A percentile compares a stretch with the other conserved stretches of the same genome.
These are phyloP conservation scores for Kwoniella dejecticola DNA, from an alignment of 768 basidiomycete species.

Conservation along the genomic window DNA sequence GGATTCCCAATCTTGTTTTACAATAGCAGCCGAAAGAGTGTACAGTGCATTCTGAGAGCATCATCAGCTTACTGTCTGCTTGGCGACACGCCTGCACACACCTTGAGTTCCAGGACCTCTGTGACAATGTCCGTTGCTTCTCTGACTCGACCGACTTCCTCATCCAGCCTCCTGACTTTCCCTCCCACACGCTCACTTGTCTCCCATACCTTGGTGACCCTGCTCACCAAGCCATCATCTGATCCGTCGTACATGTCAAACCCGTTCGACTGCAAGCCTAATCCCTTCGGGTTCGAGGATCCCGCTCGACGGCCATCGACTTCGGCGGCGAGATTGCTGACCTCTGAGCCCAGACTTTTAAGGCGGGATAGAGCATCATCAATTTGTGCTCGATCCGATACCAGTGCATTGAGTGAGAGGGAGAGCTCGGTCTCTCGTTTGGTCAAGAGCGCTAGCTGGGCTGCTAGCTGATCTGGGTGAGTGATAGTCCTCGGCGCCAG, in stretches of 20 bases:
- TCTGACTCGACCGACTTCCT: conserved; percentile 86
- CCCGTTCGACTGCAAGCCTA: conserved; percentile 66
- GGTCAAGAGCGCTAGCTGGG: conserved; percentile 60
- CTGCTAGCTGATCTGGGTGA: conserved; percentile 41
- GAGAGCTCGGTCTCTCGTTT: conserved; percentile 77
- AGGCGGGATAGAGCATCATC: conserved; percentile 57
- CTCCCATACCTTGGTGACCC: conserved; percentile 55
- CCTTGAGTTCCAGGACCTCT: conserved; percentile 95
- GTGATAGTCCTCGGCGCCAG: conserved; percentile 41
- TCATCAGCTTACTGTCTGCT: neutral
- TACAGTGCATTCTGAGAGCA: conserved; percentile 64
- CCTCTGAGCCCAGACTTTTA: conserved; percentile 26
- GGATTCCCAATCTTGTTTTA: conserved; percentile 89
- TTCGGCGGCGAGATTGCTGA: conserved; percentile 27
- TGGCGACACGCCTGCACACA: conserved; percentile 49
- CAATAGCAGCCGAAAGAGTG: conserved; percentile 66
- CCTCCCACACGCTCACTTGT: conserved; percentile 78
- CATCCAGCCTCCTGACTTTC: conserved; percentile 81
- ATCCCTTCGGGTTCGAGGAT: conserved; percentile 16
- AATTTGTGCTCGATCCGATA: conserved; percentile 68
- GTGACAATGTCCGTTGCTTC: conserved; percentile 89
- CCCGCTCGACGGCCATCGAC: conserved; percentile 30
- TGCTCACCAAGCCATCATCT: conserved; percentile 47
- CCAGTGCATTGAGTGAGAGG: conserved; percentile 67
- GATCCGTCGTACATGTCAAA: conserved; percentile 62